Percentiles rank a stretch among this genome's conserved stretches.
phyloP scores from a whole-genome alignment of 2,329 filamentous ascomycete species.

The Ceratocystiopsis minuta region DNA sequence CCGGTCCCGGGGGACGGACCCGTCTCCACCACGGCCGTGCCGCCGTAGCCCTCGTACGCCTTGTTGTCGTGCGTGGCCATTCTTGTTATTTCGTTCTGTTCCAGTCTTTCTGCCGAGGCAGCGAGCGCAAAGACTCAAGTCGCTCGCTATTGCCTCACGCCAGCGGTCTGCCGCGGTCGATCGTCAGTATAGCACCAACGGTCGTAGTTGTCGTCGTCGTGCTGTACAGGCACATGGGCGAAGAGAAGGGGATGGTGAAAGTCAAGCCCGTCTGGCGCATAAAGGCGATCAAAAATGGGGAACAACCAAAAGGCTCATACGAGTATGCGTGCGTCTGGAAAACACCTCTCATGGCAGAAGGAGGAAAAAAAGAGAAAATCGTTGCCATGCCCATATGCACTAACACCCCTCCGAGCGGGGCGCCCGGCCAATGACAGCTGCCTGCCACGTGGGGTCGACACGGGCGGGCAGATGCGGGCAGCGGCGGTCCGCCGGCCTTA shows the following conservation, averaged over 20 bases:
- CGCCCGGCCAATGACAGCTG: too few relatives aligned
- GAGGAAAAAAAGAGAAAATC: too few relatives aligned
- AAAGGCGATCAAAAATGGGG: not conserved
- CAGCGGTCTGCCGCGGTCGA: constrained; percentile 5
- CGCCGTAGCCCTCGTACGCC: constrained; percentile 3
- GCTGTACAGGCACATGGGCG: constrained; percentile 15
- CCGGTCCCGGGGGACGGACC: constrained; percentile 1
- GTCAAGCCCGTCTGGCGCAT: not conserved
- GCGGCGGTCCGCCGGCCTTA: too few relatives aligned
- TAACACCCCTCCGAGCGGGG: too few relatives aligned
- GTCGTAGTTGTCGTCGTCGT: too few relatives aligned
- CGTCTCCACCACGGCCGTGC: not conserved
- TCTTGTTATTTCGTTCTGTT: not conserved
- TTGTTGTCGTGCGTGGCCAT: constrained; percentile 3
- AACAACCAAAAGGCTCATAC: not conserved
- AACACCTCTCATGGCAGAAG: too few relatives aligned
- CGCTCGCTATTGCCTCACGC: constrained; percentile 33
- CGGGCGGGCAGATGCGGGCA: too few relatives aligned
- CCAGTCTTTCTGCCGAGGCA: constrained; percentile 36
- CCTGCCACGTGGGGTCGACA: too few relatives aligned
- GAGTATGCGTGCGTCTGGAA: too few relatives aligned
- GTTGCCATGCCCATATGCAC: too few relatives aligned
- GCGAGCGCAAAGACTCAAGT: constrained; percentile 54
- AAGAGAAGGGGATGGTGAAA: constrained; percentile 20
- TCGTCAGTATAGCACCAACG: not conserved